Evolutionary conservation across 208 protist species (phyloP), one percentile per base, ranked within the genome.

Genomic region (Acanthamoeba royreba): DNA sequence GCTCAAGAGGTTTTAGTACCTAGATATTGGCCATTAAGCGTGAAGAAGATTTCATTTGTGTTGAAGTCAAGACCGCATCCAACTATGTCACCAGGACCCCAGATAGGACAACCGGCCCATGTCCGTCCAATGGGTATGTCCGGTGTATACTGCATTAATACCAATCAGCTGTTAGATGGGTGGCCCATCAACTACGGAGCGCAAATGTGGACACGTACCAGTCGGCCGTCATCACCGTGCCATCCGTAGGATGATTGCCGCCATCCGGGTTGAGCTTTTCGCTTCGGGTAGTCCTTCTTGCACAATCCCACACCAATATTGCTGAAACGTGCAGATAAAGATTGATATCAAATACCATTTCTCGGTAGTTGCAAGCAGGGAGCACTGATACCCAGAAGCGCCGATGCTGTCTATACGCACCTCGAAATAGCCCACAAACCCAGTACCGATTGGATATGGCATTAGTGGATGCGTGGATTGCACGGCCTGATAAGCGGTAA

Each of bases 221-320:
- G 46, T 43, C 79, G 79, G 28, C 79, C 79, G 35, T 88, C 79
- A 42, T 88, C 79, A 11, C 79, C 79, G n/a, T 88, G 79, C 79
- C 79, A 88, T 11, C 79, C 79, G 40, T 88, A 88, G 79, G 79
- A 88, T 4, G 47, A 61, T n/a, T 88, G 47, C 11, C 49, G 79
- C 79, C 79, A 88, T 4, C 79, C 79, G 1, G 79, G 79, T 22
- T 88, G 79, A 7, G 79, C 79, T 7, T 61, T 40, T 61, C 43
- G 79, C 49, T 63, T 63, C 22, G 79, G 47, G n/a, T 88, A 88
- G 31, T 61, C 79, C 49, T 88, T 53, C n/a, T 61, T 88, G 43
- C 47, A 53, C 4, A 88, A 28, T 3, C 79, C 79, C 25, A 88
- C 79, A 8, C 79, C 79, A 11, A 88, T 88, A 33, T 53, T 88